Conservation (phyloP, 768 basidiomycete genomes). For the Lentinula sp. region DNA sequence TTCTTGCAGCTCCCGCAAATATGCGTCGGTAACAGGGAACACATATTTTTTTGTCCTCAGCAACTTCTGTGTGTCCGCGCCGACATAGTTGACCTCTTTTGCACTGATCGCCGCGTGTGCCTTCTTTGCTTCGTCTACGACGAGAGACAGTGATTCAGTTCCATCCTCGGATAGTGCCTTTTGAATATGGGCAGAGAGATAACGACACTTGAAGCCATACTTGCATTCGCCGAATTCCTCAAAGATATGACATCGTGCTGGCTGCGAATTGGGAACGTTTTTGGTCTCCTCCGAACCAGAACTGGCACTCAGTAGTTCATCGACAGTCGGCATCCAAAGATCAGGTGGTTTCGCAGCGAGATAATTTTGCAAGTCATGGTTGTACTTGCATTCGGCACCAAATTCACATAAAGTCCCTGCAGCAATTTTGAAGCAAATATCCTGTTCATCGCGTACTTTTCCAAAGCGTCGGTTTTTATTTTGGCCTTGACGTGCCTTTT, state of each 20-base stretch:
- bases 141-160: conserved; percentile 35
- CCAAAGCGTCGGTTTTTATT: conserved; percentile 82
- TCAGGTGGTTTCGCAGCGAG: conserved; percentile 72
- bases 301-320: conserved; percentile 35
- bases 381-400: conserved; percentile 62
- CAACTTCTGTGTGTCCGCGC: conserved; percentile 49
- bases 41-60: conserved; percentile 72
- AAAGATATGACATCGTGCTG: conserved; percentile 57
- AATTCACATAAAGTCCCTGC: conserved; percentile 65
- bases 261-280: conserved; percentile 20
- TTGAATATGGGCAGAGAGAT: conserved; percentile 70
- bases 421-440: conserved; percentile 79
- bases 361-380: conserved; percentile 74
- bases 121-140: conserved; percentile 56
- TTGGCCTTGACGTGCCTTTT: conserved; percentile 69
- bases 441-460: conserved; percentile 71
- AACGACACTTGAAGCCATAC: conserved; percentile 89
- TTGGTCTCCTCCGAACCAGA: conserved; percentile 32
- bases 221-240: conserved; percentile 68
- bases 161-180: conserved; percentile 22
- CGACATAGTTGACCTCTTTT: conserved; percentile 67
- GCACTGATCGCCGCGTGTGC: conserved; percentile 36
- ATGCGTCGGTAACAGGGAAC: conserved; percentile 55
- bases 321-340: conserved; percentile 48
- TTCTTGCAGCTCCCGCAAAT: conserved; percentile 46